Conservation (phyloP, 192 early-diverging fungal species). For the Chytriomyces hyalinus region DNA sequence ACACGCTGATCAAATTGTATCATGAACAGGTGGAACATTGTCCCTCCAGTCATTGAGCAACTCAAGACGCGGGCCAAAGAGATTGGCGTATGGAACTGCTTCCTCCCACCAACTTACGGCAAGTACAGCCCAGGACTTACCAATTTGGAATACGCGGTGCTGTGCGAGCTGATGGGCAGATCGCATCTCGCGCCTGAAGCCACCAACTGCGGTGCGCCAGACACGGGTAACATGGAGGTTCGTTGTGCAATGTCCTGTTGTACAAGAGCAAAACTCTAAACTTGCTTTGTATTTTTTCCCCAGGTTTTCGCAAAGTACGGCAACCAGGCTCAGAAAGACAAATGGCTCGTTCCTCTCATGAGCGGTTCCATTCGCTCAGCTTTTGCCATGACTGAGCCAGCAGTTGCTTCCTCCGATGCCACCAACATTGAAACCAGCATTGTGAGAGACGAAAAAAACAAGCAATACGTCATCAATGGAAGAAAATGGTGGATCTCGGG, state of each 20-base stretch:
- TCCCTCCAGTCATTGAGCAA: slow-evolving; percentile 85
- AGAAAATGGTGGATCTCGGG: slow-evolving; percentile 99
- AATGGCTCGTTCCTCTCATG: slow-evolving; percentile 76
- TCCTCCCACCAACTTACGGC: slow-evolving; percentile 78
- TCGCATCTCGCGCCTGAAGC: slow-evolving; percentile 88
- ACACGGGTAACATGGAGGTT: slow-evolving; percentile 99
- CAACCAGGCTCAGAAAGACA: slow-evolving; percentile 76
- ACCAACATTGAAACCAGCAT: slow-evolving; percentile 95
- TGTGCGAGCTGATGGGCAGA: slow-evolving; percentile 90
- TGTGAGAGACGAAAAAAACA: slow-evolving; percentile 35
- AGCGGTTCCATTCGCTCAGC: slow-evolving; percentile 93
- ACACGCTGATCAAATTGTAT: not conserved
- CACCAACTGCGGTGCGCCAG: slow-evolving; percentile 90
- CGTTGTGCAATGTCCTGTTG: no score
- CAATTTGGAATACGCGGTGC: slow-evolving; percentile 92
- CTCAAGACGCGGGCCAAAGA: slow-evolving; percentile 85
- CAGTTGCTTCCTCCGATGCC: slow-evolving; percentile 94
- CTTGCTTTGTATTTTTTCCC: no score
- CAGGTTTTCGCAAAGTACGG: slow-evolving; percentile 92
- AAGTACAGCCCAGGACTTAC: slow-evolving; percentile 82
- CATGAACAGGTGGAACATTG: slow-evolving; percentile 32
- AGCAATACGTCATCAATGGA: slow-evolving; percentile 55
- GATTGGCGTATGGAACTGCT: slow-evolving; percentile 97
- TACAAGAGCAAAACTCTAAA: no score
- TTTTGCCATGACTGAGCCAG: slow-evolving; percentile 98